Evolutionary conservation across 1,284 basidiomycete species (phyloP), one percentile per base, ranked within the genome.

Genomic region (Fistulinella cinereoalba): DNA sequence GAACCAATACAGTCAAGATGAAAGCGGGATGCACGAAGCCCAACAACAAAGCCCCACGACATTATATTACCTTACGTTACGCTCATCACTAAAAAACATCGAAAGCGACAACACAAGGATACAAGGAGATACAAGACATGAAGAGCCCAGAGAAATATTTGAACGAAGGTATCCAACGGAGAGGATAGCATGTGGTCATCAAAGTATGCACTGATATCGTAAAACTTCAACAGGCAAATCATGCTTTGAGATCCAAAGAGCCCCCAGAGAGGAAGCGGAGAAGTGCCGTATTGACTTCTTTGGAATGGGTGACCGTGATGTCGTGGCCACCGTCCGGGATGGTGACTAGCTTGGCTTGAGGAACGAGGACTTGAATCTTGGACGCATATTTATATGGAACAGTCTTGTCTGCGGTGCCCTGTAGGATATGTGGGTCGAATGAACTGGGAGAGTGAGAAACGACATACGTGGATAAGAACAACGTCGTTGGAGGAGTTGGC

Each of bases 351-450:
- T 73, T 69, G 7, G 81, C 70, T 21, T 68, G 61, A 15, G 82
- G 79, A 8, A 88, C 67, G 22, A 83, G 71, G 4, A 60, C 57
- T 39, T 75, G 69, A 32, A 87, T 82, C 47, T 71, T 68, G 16
- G 69, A 59, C 1, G 84, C 74, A 47, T 83, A 83, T 50, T 75
- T 76, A 50, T 81, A 81, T 2, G 77, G 75, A 4, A 88, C 85
- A 1, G 80, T 80, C 15, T 60, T 69, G 55, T 88, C 86, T 12
- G 72, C 72, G 10, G 83, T 87, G 13, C 86, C 87, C 85, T 87
- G 49, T 33, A 19, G 12, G 25, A 49, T 23, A 13, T 49, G 23
- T 41, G 19, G 11, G 18, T 28, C 15, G 19, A 15, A 46, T 19
- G 7, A 32, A 3, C 7, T 11, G 15, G 7, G 8, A 31, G 7